Percentiles rank a stretch among this genome's conserved stretches.
Evolutionary conservation across 129 eudicot genomes (phyloP).

Genomic region (Smallanthus sonchifolius): DNA sequence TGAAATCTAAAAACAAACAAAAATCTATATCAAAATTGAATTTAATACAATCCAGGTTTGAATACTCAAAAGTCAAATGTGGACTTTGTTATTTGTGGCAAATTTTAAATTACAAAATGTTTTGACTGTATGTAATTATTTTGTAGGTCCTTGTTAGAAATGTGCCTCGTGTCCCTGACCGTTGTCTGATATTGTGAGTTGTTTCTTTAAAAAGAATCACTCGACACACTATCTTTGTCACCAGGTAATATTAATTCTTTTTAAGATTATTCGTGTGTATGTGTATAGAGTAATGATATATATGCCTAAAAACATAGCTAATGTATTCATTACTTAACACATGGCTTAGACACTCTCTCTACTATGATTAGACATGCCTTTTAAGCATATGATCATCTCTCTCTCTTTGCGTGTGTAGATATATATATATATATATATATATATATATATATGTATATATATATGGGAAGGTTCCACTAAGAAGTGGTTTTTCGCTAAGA

Average conservation of each 20-base stretch:
- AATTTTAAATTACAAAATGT: background rate
- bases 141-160: conserved; percentile 83
- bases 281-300: background rate
- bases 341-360: background rate
- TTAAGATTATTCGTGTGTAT: background rate
- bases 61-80: background rate
- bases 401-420: background rate
- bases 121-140: background rate
- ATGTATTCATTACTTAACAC: background rate
- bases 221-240: conserved; percentile 81
- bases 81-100: background rate
- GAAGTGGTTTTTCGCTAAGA: no score
- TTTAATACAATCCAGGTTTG: background rate
- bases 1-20: background rate
- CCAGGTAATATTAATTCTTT: conserved; percentile 50
- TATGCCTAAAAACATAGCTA: background rate
- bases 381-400: background rate
- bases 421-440: background rate
- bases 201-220: conserved; percentile 72
- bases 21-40: background rate
- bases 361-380: background rate
- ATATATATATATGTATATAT: no score
- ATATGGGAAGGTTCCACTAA: no score
- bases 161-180: conserved; percentile 69
- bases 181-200: conserved; percentile 69